Conservation (phyloP, 129 eudicot species). For the Escallonia herrerae region DNA sequence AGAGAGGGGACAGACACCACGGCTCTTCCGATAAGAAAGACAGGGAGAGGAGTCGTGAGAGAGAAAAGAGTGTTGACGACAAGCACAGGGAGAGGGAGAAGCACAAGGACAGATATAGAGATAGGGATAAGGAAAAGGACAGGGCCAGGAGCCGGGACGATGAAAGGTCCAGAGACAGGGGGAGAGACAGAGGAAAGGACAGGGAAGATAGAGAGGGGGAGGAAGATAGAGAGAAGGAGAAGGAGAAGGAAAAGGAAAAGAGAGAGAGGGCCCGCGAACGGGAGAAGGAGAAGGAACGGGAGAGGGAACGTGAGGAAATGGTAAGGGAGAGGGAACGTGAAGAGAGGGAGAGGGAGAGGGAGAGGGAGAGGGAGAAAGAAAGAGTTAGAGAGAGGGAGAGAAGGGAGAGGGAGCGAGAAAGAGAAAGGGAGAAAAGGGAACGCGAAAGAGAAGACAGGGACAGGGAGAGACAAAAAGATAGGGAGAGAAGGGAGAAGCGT, state of each 20-base stretch:
- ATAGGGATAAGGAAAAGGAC: neutral
- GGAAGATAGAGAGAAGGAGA: neutral
- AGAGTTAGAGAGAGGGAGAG: slow-evolving; percentile 42
- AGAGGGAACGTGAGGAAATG: slow-evolving; percentile 21
- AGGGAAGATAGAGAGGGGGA: neutral
- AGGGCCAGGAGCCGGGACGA: neutral
- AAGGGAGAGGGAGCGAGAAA: slow-evolving; percentile 40
- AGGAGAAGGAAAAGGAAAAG: slow-evolving; percentile 1
- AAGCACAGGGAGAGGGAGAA: slow-evolving; percentile 8
- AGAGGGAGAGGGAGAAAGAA: slow-evolving; percentile 57
- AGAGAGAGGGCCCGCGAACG: slow-evolving; percentile 7
- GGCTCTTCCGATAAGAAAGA: neutral
- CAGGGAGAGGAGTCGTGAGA: slow-evolving; percentile 8
- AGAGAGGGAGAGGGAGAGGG: slow-evolving; percentile 54
- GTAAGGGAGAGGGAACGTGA: slow-evolving; percentile 20
- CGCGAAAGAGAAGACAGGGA: slow-evolving; percentile 39
- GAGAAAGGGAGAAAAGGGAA: slow-evolving; percentile 21
- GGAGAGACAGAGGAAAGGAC: neutral
- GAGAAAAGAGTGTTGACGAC: slow-evolving; percentile 10
- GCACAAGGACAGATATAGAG: slow-evolving; percentile 10
- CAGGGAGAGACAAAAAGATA: slow-evolving; percentile 48
- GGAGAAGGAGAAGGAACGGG: slow-evolving; percentile 21
- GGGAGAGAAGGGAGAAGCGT: slow-evolving; percentile 45
- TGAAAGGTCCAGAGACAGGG: neutral
- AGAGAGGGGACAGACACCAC: neutral